Conservation (phyloP, 768 basidiomycete genomes). For the Hortiboletus campestris region DNA sequence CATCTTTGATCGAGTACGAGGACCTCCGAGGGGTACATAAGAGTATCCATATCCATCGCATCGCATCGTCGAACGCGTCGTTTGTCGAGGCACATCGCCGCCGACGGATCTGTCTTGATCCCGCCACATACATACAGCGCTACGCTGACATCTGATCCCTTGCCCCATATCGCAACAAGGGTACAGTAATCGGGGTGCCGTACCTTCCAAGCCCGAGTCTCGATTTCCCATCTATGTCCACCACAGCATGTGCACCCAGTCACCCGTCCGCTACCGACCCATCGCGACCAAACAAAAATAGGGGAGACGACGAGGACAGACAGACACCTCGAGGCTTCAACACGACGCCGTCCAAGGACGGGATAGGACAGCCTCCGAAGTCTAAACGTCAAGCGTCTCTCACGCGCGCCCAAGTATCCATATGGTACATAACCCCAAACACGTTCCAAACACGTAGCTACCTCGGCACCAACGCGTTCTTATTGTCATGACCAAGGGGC, state of each 20-base stretch:
- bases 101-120: slow-evolving; percentile 8
- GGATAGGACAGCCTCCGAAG: slow-evolving; percentile 9
- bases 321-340: slow-evolving; percentile 8
- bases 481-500: background rate
- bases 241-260: slow-evolving; percentile 16
- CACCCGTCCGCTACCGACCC: slow-evolving; percentile 24
- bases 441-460: background rate
- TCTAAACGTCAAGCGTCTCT: slow-evolving; percentile 8
- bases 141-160: slow-evolving; percentile 1
- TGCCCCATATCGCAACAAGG: background rate
- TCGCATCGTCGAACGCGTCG: background rate
- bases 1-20: background rate
- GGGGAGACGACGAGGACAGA: background rate
- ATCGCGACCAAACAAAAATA: background rate
- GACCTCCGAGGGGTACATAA: slow-evolving; percentile 1
- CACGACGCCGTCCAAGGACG: background rate
- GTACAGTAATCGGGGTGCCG: background rate
- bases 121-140: background rate
- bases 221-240: background rate
- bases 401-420: background rate
- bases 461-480: background rate
- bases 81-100: slow-evolving; percentile 1
- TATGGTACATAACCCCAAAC: slow-evolving; percentile 9
- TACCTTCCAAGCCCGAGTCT: background rate
- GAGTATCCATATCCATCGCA: background rate